Evolutionary conservation across 2,329 filamentous ascomycete genomes (phyloP), one percentile per base, ranked within the genome.

Genomic region (Chaetomiaceae sp.): DNA sequence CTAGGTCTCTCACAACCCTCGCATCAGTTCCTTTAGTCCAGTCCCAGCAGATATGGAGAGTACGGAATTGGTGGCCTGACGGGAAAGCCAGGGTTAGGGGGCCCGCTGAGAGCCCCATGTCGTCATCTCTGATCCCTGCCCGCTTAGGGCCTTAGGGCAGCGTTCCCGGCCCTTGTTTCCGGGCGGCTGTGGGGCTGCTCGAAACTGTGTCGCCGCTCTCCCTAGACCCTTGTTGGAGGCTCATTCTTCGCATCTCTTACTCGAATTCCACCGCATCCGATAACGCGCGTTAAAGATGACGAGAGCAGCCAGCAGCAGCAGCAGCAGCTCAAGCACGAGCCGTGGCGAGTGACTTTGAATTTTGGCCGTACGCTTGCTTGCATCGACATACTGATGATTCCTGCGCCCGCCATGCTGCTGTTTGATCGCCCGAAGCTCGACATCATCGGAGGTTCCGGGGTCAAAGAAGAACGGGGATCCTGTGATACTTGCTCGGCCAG

Each of bases 361-460:
- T 27, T 5, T 27, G 25, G n/a, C 25, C 9, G 25, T 27, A 9
- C 25, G 5, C 25, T n/a, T n/a, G 32, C 3, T 11, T n/a, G n/a
- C n/a, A n/a, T n/a, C n/a, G n/a, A n/a, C n/a, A n/a, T n/a, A n/a
- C n/a, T n/a, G n/a, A n/a, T n/a, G n/a, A n/a, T n/a, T n/a, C n/a
- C n/a, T n/a, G n/a, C n/a, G n/a, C n/a, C n/a, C n/a, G n/a, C 37
- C 20, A 23, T 23, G 20, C 6, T 14, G 23, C 13, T 32, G 37
- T 52, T 42, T 47, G 50, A 47, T 52, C 50, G 37, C 21, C 48
- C 20, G n/a, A 33, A 38, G 18, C 21, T 45, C 41, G 42, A 45
- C 18, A 40, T 40, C 18, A 14, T 45, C 25, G 23, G 25, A n/a
- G 40, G n/a, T 11, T 8, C 40, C 30, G 48, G 29, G 37, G 37